phyloP scores from a whole-genome alignment of 148 eudicot genomes.

The Fagopyrum homotropicum region DNA sequence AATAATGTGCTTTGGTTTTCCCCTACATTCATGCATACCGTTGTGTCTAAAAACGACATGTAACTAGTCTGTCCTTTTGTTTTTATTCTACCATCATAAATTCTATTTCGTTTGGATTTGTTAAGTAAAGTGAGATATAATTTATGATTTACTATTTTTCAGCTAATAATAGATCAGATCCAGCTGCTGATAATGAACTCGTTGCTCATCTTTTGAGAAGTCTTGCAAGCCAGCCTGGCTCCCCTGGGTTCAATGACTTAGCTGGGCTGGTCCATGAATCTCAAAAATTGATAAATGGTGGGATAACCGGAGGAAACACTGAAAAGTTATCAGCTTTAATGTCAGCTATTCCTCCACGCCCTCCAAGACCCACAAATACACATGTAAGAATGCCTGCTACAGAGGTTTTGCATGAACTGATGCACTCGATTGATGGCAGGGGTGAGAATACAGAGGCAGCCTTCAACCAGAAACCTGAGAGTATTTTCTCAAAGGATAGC shows the following conservation, averaged over 20 bases:
- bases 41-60: neutral
- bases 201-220: slow-evolving; percentile 60
- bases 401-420: slow-evolving; percentile 1
- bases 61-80: neutral
- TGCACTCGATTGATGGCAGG: slow-evolving; percentile 2
- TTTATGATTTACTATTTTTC: slow-evolving; percentile 18
- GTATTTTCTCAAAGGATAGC: slow-evolving; percentile 7
- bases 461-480: slow-evolving; percentile 5
- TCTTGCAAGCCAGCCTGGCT: slow-evolving; percentile 51
- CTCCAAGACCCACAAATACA: slow-evolving; percentile 5
- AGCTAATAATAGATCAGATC: slow-evolving; percentile 51
- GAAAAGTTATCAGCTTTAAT: slow-evolving; percentile 27
- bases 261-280: slow-evolving; percentile 42
- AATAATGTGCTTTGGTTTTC: neutral
- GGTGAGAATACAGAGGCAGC: neutral
- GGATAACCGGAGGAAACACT: slow-evolving; percentile 28
- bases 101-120: neutral
- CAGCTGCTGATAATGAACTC: slow-evolving; percentile 54
- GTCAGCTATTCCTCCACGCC: slow-evolving; percentile 13
- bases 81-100: neutral
- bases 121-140: neutral
- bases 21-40: neutral
- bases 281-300: slow-evolving; percentile 36
- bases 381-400: slow-evolving; percentile 2
- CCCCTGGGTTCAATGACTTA: slow-evolving; percentile 27